A percentile compares a stretch with the other conserved stretches of the same genome.
Conservation (phyloP, 441 rosid species). For the Populus hybrid region DNA sequence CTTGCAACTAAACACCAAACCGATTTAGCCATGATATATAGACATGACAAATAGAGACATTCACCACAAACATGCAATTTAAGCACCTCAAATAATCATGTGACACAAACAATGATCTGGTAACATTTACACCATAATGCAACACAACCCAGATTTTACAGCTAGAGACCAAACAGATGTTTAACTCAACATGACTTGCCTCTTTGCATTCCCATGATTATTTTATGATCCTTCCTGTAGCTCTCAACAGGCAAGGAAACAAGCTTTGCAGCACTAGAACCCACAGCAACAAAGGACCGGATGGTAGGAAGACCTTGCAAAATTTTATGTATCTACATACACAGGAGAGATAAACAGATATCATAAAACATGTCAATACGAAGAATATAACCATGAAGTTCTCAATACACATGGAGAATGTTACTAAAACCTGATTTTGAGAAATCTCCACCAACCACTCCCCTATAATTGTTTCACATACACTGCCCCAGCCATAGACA, state of each 20-base stretch:
- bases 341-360: slow-evolving; percentile 18
- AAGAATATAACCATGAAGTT: slow-evolving; percentile 11
- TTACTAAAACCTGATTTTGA: slow-evolving; percentile 77
- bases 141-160: not conserved
- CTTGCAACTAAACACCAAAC: not conserved
- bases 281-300: slow-evolving; percentile 79
- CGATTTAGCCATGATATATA: not conserved
- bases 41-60: not conserved
- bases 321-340: slow-evolving; percentile 66
- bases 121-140: not conserved
- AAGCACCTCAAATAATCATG: not conserved
- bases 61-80: not conserved
- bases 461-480: slow-evolving; percentile 85
- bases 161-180: not conserved
- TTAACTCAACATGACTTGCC: slow-evolving; percentile 42
- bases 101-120: not conserved
- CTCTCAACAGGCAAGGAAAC: slow-evolving; percentile 87
- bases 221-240: slow-evolving; percentile 81
- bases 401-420: slow-evolving; percentile 10
- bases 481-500: slow-evolving; percentile 87
- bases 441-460: slow-evolving; percentile 99
- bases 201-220: slow-evolving; percentile 94
- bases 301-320: slow-evolving; percentile 76
- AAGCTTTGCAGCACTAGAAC: slow-evolving; percentile 79
- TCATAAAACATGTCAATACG: not conserved